A percentile compares a stretch with the other conserved stretches of the same genome.
Conservation (phyloP, 208 protist species). For the Herpetomonas tarakana region DNA sequence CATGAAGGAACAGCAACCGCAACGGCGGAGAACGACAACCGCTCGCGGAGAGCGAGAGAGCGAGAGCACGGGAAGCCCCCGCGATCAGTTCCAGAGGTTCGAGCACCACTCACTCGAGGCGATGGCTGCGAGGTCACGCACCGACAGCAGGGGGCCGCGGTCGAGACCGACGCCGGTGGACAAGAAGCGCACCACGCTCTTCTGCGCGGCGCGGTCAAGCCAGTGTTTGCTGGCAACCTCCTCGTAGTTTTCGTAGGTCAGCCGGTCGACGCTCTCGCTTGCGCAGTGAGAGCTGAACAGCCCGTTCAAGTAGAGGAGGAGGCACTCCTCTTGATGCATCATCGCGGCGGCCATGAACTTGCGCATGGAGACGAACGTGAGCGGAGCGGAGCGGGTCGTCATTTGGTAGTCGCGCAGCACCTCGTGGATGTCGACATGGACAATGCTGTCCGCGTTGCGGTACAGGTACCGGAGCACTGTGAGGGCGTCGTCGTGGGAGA, state of each 20-base stretch:
- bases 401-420: constrained; percentile 77
- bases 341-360: constrained; percentile 65
- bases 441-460: constrained; percentile 39
- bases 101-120: constrained; percentile 77
- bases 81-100: constrained; percentile 40
- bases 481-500: constrained; percentile 54
- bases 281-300: constrained; percentile 55
- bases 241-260: constrained; percentile 68
- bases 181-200: constrained; percentile 67
- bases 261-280: constrained; percentile 34
- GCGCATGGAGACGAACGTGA: constrained; percentile 75
- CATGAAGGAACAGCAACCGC: no score
- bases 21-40: not conserved
- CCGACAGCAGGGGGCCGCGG: constrained; percentile 41
- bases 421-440: constrained; percentile 58
- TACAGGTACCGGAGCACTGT: constrained; percentile 83
- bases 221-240: constrained; percentile 48
- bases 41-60: no score
- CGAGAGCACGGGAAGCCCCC: no score
- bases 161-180: constrained; percentile 69
- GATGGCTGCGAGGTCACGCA: constrained; percentile 63
- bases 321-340: constrained; percentile 78
- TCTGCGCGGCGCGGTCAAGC: constrained; percentile 55
- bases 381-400: constrained; percentile 62
- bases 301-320: constrained; percentile 75